These are phyloP conservation scores for Fusarium newnesense DNA, from an alignment of 2,329 filamentous ascomycete genomes.

Conservation along the genomic window DNA sequence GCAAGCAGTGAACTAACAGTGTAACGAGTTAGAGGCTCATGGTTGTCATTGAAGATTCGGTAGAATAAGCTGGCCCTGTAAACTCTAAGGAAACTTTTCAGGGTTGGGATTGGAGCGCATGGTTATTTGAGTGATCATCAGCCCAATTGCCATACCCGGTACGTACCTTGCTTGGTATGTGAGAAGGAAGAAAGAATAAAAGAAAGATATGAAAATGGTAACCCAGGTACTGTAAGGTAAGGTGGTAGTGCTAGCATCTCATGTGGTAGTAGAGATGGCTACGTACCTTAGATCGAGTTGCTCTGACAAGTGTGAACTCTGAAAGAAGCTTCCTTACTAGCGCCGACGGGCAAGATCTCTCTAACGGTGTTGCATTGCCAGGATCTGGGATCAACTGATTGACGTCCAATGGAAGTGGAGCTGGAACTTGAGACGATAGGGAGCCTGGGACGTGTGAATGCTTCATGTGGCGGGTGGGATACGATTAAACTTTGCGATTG, in stretches of 20 bases:
- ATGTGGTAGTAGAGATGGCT: conserved; percentile 2
- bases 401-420: background rate
- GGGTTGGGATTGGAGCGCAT: conserved; percentile 35
- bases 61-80: background rate
- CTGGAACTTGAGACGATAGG: background rate
- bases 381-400: conserved; percentile 9
- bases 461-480: background rate
- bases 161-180: background rate
- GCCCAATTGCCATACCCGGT: background rate
- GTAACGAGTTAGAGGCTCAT: background rate
- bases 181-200: background rate
- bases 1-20: background rate
- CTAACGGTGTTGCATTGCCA: conserved; percentile 32
- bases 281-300: conserved; percentile 8
- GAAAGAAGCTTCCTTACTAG: conserved; percentile 16
- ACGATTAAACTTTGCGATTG: conserved; percentile 2
- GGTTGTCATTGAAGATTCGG: background rate
- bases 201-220: background rate
- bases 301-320: conserved; percentile 5
- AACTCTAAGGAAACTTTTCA: conserved; percentile 5
- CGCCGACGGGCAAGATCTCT: conserved; percentile 20
- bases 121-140: conserved; percentile 12
- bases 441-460: conserved; percentile 8
- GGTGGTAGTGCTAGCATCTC: conserved; percentile 11
- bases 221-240: background rate